Base-by-base conservation (phyloP, 768 basidiomycete species). In the Lactarius sp. region DNA sequence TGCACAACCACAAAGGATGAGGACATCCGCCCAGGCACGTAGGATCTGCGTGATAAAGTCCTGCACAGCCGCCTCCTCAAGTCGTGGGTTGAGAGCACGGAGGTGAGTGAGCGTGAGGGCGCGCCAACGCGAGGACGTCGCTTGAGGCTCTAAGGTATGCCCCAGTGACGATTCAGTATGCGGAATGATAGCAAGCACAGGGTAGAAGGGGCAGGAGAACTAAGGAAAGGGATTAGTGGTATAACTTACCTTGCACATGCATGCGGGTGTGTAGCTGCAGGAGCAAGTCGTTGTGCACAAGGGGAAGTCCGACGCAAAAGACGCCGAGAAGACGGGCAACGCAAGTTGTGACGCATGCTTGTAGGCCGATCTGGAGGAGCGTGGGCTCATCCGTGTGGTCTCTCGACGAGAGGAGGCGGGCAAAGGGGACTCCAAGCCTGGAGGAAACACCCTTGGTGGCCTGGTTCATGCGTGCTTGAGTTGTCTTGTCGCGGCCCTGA, bases 361-460 rank as follows among this genome's bases (percentile, higher is more conserved):
- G 89, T 36, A 92, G 71, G 7, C 86, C 88, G 41, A 90, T 80
- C 70, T 90, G 88, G 33, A 91, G 87, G 12, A 90, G 78, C 56
- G 87, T 84, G 20, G 88, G 85, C 72, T 91, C 89, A 52, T 86
- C 87, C 14, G 84, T 80, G 71, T 90, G 85, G 68, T 91, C 87
- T 53, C 85, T 79, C 2, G 80, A 77, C 3, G 83, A 76, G 41
- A 91, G 75, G 47, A 89, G 80, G 39, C 80, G 81, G 18, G 85
- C 82, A 47, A 91, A 76, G 50, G 82, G 79, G 2, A 79, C 75
- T 0, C 89, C 87, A n/a, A 91, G 70, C 66, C 89, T 81, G 14
- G 84, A 77, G 3, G 81, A 76, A 63, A 85, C 84, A 60, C 85
- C 85, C 59, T 84, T 80, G 72, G 83, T 79, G 42, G 81, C 80